Conservation (phyloP, 129 eudicot genomes). For the Lactuca sativa region DNA sequence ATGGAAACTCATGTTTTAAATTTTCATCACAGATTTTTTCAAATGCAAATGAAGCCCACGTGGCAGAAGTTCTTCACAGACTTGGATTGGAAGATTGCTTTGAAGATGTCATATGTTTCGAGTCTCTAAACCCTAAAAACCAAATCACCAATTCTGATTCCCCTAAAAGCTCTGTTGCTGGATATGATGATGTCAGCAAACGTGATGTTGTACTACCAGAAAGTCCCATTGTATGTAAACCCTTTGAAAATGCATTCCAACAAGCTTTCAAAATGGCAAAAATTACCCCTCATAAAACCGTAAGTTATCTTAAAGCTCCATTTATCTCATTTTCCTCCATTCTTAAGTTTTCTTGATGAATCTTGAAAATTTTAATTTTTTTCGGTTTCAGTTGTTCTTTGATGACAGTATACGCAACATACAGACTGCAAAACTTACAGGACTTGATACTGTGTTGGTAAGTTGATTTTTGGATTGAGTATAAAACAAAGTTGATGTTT, state of each 20-base stretch:
- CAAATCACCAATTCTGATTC: conserved; percentile 20
- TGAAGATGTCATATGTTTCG: conserved; percentile 72
- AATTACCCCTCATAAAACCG: conserved; percentile 70
- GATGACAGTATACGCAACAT: conserved; percentile 83
- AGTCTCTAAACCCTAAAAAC: conserved; percentile 65
- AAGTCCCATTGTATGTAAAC: conserved; percentile 73
- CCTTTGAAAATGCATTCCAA: conserved; percentile 62
- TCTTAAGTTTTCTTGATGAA: conserved; percentile 13
- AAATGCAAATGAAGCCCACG: conserved; percentile 89
- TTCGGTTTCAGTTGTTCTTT: conserved; percentile 67
- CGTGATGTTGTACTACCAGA: conserved; percentile 31
- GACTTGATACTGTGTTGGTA: conserved; percentile 79
- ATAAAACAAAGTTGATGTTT: too few relatives aligned
- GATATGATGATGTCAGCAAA: conserved; percentile 5
- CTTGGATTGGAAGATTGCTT: conserved; percentile 92
- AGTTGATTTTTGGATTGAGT: conserved; percentile 4
- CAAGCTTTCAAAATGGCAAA: conserved; percentile 63
- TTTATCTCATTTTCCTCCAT: background rate
- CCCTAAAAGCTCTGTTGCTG: conserved; percentile 1
- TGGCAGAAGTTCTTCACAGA: conserved; percentile 59
- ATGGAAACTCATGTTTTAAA: background rate
- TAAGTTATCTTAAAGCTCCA: conserved; percentile 33
- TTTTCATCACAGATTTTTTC: conserved; percentile 62
- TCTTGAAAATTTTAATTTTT: conserved; percentile 13
- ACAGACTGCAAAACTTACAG: conserved; percentile 53